Evolutionary conservation across 2,329 filamentous ascomycete species (phyloP).

Genomic region (Eurotiales sp.): DNA sequence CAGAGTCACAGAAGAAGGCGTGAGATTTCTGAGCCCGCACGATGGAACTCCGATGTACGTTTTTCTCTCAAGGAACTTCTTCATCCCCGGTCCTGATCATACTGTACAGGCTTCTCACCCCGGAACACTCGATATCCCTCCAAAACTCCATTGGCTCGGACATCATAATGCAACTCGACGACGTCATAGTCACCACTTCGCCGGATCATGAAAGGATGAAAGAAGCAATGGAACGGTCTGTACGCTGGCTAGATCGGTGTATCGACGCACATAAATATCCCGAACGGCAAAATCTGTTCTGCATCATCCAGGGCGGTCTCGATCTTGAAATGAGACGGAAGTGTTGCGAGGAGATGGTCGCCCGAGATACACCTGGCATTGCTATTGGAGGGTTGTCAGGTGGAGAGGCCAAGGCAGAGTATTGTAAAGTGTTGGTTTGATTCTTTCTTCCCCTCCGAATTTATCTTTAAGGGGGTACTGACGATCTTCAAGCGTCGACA

Average conservation of each 20-base stretch:
- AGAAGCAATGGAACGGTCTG: conserved; percentile 89
- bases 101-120: conserved; percentile 68
- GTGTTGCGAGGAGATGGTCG: conserved; percentile 84
- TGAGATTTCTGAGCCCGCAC: conserved; percentile 92
- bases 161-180: conserved; percentile 99
- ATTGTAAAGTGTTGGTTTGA: conserved; percentile 66
- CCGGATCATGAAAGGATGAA: conserved; percentile 83
- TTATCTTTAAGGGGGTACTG: neutral
- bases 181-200: conserved; percentile 93
- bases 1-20: conserved; percentile 90
- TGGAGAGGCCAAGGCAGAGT: conserved; percentile 89
- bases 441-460: neutral
- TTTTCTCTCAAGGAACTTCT: too few relatives aligned
- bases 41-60: conserved; percentile 83
- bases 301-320: conserved; percentile 94
- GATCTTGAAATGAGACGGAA: conserved; percentile 80
- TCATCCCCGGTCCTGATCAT: neutral
- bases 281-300: conserved; percentile 86
- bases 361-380: conserved; percentile 87
- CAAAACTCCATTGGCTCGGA: conserved; percentile 98
- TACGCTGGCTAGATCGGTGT: conserved; percentile 94
- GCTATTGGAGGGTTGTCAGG: conserved; percentile 93
- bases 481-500: conserved; percentile 55
- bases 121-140: conserved; percentile 91
- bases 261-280: conserved; percentile 85